Base-by-base conservation (phyloP, 2,329 filamentous ascomycete genomes). In the Colletotrichum nymphaeae region DNA sequence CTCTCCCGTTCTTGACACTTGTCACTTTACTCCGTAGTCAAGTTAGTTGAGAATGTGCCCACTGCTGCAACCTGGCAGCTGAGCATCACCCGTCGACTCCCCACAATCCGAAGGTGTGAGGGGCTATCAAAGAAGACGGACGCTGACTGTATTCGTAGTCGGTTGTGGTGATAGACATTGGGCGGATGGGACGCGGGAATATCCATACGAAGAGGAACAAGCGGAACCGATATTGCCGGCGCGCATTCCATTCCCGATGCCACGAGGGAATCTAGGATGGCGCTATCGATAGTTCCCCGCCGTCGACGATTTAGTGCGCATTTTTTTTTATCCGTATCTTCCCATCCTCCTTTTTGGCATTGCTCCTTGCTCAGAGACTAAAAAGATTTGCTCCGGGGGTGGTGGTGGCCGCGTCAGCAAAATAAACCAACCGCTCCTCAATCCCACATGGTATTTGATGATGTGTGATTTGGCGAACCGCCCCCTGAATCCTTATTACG, bases 191-290 rank as follows among this genome's bases (percentile, higher is more conserved):
- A 32, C 22, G 53, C 30, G 46, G 32, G 63, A 57, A 30, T 30
- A 66, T n/a, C 19, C 24, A 32, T 30, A 57, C 63, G 24, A 66
- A 37, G 52, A 35, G 37, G 16, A 16, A 32, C 16, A n/a, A 37
- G 30, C 37, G 56, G 26, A 26, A 52, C 70, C 67, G 67, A 56
- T 60, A 60, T 69, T 73, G 70, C 67, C 67, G 70, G 56, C 55
- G 35, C 60, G 70, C 55, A 65, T 69, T 55, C 28, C 42, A 65
- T 69, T 55, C 49, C 69, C 63, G 55, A 64, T 60, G 55, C 66
- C 70, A 73, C 67, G 70, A 73, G 66, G 70, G 35, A 57, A 26
- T n/a, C 67, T 67, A 70, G 55, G 67, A 73, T 73, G 67, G 66
- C 59, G 70, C 70, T 73, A 69, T 73, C 66, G 60, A 60, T 64